phyloP scores from a whole-genome alignment of 2,329 filamentous ascomycete genomes.

The Fusarium oligoseptatum region DNA sequence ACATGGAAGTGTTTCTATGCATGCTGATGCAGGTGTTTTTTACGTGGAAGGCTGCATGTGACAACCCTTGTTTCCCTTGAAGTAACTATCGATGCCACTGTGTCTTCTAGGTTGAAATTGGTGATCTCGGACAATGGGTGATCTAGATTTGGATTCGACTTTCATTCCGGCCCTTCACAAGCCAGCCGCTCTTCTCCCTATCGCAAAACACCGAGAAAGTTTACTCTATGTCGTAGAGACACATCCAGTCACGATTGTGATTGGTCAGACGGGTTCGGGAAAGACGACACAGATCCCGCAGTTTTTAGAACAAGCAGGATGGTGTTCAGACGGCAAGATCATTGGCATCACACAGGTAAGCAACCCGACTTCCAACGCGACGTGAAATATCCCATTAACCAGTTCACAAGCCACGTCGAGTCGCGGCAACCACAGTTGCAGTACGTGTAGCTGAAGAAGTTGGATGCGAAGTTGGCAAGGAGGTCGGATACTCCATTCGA shows the following conservation, averaged over 20 bases:
- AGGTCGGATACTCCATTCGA: constrained; percentile 92
- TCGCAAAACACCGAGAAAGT: constrained; percentile 83
- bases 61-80: neutral
- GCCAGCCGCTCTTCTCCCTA: constrained; percentile 85
- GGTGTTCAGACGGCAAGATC: constrained; percentile 85
- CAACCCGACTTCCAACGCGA: constrained; percentile 22
- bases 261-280: constrained; percentile 94
- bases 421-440: constrained; percentile 92
- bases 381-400: constrained; percentile 25
- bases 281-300: constrained; percentile 98
- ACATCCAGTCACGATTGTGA: constrained; percentile 85
- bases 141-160: constrained; percentile 67
- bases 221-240: constrained; percentile 90
- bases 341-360: constrained; percentile 91
- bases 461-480: constrained; percentile 86
- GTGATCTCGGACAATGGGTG: constrained; percentile 58
- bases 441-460: constrained; percentile 90
- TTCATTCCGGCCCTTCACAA: constrained; percentile 90
- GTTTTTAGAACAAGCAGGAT: constrained; percentile 88
- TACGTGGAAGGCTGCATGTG: neutral
- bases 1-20: neutral
- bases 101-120: neutral
- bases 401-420: constrained; percentile 79
- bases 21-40: neutral
- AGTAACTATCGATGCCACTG: neutral